Percentiles rank a stretch among this genome's conserved stretches.
phyloP scores from a whole-genome alignment of 169 alveolate genomes.

The Cryptosporidium meleagridis region DNA sequence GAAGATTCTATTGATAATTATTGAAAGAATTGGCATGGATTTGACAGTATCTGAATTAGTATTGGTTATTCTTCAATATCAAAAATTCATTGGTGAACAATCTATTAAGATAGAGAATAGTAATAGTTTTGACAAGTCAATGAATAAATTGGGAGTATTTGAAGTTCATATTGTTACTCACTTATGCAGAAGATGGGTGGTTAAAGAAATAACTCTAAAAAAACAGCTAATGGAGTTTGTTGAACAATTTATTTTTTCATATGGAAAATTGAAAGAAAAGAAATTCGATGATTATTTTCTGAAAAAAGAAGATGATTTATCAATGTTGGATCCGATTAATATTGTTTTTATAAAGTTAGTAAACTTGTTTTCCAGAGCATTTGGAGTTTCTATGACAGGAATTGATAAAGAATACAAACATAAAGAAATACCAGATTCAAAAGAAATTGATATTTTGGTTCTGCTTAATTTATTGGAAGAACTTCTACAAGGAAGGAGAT shows the following conservation, averaged over 20 bases:
- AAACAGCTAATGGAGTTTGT: constrained; percentile 5
- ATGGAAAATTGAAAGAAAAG: not conserved
- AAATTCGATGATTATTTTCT: not conserved
- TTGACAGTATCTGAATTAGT: not conserved
- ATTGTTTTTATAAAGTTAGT: constrained; percentile 11
- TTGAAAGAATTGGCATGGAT: constrained; percentile 3
- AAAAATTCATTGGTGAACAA: not conserved
- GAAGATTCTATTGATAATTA: constrained; percentile 7
- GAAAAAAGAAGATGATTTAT: not conserved
- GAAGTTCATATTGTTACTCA: constrained; percentile 18
- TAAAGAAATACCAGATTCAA: not conserved
- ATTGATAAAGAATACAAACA: not conserved
- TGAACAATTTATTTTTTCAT: not conserved
- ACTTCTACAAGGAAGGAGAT: not conserved
- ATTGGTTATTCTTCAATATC: constrained; percentile 4
- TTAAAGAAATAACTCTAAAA: constrained; percentile 26
- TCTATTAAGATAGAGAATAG: not conserved
- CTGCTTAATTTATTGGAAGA: constrained; percentile 32
- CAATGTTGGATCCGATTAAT: constrained; percentile 10
- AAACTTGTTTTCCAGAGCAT: constrained; percentile 9
- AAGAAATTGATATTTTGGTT: not conserved
- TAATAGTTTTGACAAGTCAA: not conserved
- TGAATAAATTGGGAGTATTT: constrained; percentile 6
- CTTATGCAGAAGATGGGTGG: constrained; percentile 22
- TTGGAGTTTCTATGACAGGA: constrained; percentile 37